Evolutionary conservation across 768 basidiomycete genomes (phyloP), one percentile per base, ranked within the genome.

Genomic region (Chalciporus chontae): DNA sequence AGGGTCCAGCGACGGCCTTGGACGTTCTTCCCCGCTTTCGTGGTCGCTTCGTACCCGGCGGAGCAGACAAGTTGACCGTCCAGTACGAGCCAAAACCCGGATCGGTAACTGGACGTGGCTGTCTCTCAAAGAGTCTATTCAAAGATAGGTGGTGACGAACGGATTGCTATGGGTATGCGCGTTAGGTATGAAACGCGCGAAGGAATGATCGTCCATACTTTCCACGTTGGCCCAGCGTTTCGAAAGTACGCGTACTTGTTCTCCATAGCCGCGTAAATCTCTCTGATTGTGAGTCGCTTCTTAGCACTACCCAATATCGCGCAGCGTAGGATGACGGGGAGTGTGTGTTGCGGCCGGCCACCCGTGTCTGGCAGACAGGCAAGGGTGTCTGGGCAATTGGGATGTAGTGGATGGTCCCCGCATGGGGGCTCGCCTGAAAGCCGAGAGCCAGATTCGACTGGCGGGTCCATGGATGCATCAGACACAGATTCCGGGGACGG

Each of bases 41-140:
- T 38, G 89, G 89, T 50, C 89, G 80, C 69, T 91, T 91, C 1
- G 88, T 90, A 18, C 89, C 89, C 2, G 88, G 88, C 11, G 88
- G 87, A n/a, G 89, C 89, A 42, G 79, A 66, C 18, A 90, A 74
- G 66, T 90, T 90, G n/a, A 91, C 89, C 31, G 88, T 90, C 89
- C 89, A 91, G 62, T 91, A 90, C 10, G 88, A 90, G 18, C 89
- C 89, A 64, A 90, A 89, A 14, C 89, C 89, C 11, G 89, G 89
- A 64, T 90, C 88, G 26, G 87, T 87, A 9, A 86, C 85, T 8
- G 89, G 89, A 43, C 89, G 78, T 17, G 85, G 84, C 58, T 89
- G 86, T 43, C 87, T 78, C 65, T 91, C 89, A 60, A 91, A 91
- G 5, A 91, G 69, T 31, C 87, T 80, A 67, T 90, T 90, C 44